These are phyloP conservation scores for Hypomyces rosellus DNA, from an alignment of 2,329 filamentous ascomycete species.

Conservation along the genomic window DNA sequence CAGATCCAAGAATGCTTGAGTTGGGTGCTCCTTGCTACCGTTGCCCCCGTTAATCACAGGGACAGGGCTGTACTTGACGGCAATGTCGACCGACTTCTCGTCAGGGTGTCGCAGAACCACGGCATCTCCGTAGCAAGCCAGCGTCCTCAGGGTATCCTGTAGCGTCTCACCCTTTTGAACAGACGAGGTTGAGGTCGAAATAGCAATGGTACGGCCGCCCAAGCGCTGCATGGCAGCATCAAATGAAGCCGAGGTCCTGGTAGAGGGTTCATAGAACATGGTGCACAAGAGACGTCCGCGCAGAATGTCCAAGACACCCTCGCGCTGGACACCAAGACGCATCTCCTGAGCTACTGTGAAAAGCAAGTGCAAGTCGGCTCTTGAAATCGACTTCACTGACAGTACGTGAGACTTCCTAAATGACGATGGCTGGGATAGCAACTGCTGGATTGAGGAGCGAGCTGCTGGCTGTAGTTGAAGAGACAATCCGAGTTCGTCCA, in stretches of 20 bases:
- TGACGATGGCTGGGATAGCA: slow-evolving; percentile 67
- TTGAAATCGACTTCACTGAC: slow-evolving; percentile 84
- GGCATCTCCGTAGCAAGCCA: slow-evolving; percentile 90
- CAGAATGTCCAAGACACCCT: slow-evolving; percentile 81
- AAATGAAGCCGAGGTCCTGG: slow-evolving; percentile 89
- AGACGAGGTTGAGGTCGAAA: slow-evolving; percentile 78
- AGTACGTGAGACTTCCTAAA: slow-evolving; percentile 89
- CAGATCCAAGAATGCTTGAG: slow-evolving; percentile 93
- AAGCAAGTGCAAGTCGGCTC: slow-evolving; percentile 81
- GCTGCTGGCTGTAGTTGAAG: slow-evolving; percentile 45
- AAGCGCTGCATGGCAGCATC: slow-evolving; percentile 98
- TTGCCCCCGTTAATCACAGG: slow-evolving; percentile 98
- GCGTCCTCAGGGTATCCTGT: slow-evolving; percentile 86
- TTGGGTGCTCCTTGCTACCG: slow-evolving; percentile 91
- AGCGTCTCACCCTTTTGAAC: slow-evolving; percentile 92
- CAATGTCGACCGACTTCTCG: slow-evolving; percentile 71
- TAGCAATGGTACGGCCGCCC: slow-evolving; percentile 76
- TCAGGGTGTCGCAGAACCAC: slow-evolving; percentile 93
- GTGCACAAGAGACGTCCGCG: slow-evolving; percentile 82
- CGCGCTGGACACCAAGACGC: slow-evolving; percentile 87
- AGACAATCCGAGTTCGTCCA: slow-evolving; percentile 42
- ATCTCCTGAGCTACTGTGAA: slow-evolving; percentile 98
- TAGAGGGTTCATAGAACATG: slow-evolving; percentile 97
- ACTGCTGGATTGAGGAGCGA: slow-evolving; percentile 59
- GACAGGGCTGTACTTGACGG: slow-evolving; percentile 79